Percentiles rank a stretch among this genome's conserved stretches.
Conservation (phyloP, 1,284 basidiomycete genomes). For the Cryptococcus maquisensis region DNA sequence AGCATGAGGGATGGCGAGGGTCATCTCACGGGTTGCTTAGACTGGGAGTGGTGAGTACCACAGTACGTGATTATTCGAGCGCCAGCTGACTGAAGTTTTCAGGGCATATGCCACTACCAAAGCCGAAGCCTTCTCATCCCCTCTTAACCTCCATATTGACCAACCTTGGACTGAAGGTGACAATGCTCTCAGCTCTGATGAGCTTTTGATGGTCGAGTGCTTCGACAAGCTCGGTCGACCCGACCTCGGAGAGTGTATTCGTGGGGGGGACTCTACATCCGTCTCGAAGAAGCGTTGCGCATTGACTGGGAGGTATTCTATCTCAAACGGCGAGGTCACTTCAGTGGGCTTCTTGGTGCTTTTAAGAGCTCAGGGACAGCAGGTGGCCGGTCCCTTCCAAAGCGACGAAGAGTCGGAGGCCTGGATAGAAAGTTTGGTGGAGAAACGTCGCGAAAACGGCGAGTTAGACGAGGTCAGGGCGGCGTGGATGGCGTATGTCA, state of each 20-base stretch:
- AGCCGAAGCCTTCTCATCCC: slow-evolving; percentile 2
- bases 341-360: neutral
- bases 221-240: slow-evolving; percentile 2
- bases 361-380: too few relatives aligned
- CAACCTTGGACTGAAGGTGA: neutral
- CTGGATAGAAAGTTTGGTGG: neutral
- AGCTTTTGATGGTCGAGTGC: slow-evolving; percentile 3
- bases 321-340: too few relatives aligned
- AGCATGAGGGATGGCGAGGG: slow-evolving; percentile 6
- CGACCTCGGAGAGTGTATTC: slow-evolving; percentile 13
- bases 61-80: neutral
- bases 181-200: neutral
- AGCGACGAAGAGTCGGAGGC: neutral
- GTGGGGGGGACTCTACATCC: slow-evolving; percentile 8
- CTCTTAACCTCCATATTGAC: neutral
- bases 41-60: slow-evolving; percentile 19
- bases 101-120: slow-evolving; percentile 7
- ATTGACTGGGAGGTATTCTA: too few relatives aligned
- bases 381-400: neutral
- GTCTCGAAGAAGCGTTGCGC: neutral
- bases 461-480: neutral
- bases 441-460: neutral
- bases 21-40: slow-evolving; percentile 7
- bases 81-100: neutral
- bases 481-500: neutral